Base-by-base conservation (phyloP, 768 basidiomycete species). In the Suillus discolor region DNA sequence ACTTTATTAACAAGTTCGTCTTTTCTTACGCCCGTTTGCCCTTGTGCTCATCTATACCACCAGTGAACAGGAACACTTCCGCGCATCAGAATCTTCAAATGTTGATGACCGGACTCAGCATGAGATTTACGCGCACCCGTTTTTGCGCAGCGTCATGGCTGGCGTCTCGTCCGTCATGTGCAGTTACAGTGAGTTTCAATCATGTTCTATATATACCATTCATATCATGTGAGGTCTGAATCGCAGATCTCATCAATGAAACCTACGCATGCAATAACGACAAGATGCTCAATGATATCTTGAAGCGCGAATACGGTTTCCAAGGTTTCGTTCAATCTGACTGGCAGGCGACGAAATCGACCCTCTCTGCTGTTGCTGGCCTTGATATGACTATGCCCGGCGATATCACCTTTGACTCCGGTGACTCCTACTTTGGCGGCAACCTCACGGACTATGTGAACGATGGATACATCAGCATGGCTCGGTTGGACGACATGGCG, bases 51-150 rank as follows among this genome's bases (percentile, higher is more conserved):
- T 6, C 4, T 16, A 64, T 23, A 13, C 8, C 9, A 4, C 39
- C 64, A 91, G 88, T 71, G 90, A 91, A 73, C 90, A 91, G 77
- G 89, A 91, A 71, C 84, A 87, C 68, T 80, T 80, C 66, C 82
- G 90, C 5, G 86, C 83, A 0, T 69, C 76, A 63, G 78, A 80
- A 61, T 84, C 83, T 61, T 91, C 90, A 0, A 86, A 92, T 67
- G 85, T 95, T 2, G 90, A 93, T 70, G 93, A 96, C 73, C 79
- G 90, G 45, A 94, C 92, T 0, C 79, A 91, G 69, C 91, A 92
- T 71, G 90, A 93, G 73, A 81, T 92, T 16, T 92, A 92, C 71
- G 79, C 85, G 0, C 87, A 88, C 67, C 89, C 90, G 0, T 91
- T 91, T 81, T 69, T 89, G 75, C 83, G 82, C 64, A 87, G 88